phyloP scores from a whole-genome alignment of 2,329 filamentous ascomycete genomes.

The Nemania sp. region DNA sequence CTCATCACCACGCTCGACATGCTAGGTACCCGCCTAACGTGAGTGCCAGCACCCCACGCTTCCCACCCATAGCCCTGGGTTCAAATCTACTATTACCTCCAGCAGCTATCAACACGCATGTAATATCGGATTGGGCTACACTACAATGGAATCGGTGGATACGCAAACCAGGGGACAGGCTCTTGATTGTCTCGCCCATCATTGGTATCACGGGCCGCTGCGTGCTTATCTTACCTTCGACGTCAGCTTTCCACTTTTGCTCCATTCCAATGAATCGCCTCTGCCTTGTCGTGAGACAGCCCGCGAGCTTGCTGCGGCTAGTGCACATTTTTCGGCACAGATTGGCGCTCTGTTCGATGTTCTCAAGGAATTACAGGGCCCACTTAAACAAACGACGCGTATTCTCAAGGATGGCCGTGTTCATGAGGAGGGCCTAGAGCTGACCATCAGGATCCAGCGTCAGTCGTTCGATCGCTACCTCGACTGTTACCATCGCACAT shows the following conservation, averaged over 20 bases:
- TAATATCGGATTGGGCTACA: no score
- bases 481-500: conserved; percentile 19
- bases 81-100: no score
- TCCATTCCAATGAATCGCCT: neutral
- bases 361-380: conserved; percentile 5
- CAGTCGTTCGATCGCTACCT: conserved; percentile 4
- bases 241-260: conserved; percentile 4
- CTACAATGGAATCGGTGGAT: no score
- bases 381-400: neutral
- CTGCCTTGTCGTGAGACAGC: conserved; percentile 2
- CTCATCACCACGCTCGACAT: no score
- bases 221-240: no score
- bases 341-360: conserved; percentile 4
- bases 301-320: conserved; percentile 2
- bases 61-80: no score
- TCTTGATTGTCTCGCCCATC: no score
- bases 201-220: no score
- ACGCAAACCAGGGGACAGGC: no score
- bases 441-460: neutral
- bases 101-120: no score
- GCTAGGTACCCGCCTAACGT: no score
- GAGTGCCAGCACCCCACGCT: no score
- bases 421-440: neutral
- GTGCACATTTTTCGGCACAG: conserved; percentile 5
- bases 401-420: neutral